Conservation (phyloP, 192 early-diverging fungal genomes). For the Gigaspora rosea region DNA sequence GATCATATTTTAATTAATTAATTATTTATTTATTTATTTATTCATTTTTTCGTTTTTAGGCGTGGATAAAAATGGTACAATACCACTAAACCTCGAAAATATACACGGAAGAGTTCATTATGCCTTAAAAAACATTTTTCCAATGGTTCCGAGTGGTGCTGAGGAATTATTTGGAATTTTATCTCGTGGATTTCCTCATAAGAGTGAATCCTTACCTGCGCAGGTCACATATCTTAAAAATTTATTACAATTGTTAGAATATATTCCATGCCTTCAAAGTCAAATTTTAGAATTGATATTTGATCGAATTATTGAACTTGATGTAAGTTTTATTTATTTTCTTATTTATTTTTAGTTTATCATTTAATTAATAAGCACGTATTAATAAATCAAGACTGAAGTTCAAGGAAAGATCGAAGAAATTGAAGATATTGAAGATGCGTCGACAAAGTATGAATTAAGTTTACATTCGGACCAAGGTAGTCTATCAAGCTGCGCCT, state of each 20-base stretch:
- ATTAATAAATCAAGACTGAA: constrained; percentile 58
- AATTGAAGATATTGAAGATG: constrained; percentile 61
- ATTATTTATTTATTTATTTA: background rate
- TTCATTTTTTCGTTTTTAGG: background rate
- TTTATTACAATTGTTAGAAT: constrained; percentile 71
- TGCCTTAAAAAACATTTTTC: constrained; percentile 2
- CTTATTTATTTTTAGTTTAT: background rate
- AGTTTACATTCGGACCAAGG: background rate
- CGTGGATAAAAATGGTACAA: background rate
- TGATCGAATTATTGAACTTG: constrained; percentile 85
- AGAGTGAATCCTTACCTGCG: constrained; percentile 54
- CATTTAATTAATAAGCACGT: background rate
- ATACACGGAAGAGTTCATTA: constrained; percentile 17
- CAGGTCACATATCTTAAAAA: constrained; percentile 76
- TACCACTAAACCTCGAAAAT: background rate
- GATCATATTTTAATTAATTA: background rate
- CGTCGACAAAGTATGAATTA: constrained; percentile 31
- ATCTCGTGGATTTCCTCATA: constrained; percentile 73
- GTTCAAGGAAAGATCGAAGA: constrained; percentile 92
- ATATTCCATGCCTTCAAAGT: constrained; percentile 69
- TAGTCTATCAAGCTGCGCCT: background rate
- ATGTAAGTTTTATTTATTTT: constrained; percentile 57
- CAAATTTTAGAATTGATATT: constrained; percentile 75
- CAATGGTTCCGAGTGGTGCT: background rate
- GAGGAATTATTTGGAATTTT: constrained; percentile 55